Evolutionary conservation across 176 grass and related monocot genomes (phyloP), one percentile per base, ranked within the genome.

Genomic region (Lolium multiflorum): DNA sequence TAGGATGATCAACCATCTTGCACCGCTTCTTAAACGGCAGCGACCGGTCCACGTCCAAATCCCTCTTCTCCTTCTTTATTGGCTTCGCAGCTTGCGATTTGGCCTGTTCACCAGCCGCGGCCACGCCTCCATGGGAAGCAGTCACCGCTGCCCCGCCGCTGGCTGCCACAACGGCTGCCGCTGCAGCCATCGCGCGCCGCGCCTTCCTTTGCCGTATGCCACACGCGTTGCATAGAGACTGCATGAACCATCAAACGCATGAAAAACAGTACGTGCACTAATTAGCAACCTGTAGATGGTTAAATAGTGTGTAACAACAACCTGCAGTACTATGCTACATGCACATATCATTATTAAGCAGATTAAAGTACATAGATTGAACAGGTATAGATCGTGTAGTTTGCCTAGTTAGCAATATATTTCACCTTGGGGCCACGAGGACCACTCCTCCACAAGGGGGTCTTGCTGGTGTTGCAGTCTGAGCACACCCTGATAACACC

Each of bases 201-300:
- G 94, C 97, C 85, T 99, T 99, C 93, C 97, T 91, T 89, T 99
- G 97, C 64, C 97, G 85, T 81, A 99, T 99, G 50, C 97, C 97
- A 5, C 97, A 99, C 41, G 97, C 97, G 75, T 99, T 99, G 79
- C 97, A 99, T 57, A 99, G 97, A 37, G 97, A 99, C 97, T 99
- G 94, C 87, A 92, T 94, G 94, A 87, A 92, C 60, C 81, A 80
- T 72, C 63, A n/a, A 54, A 65, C 37, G 24, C 20, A 54, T 18
- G 59, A 87, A 71, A 41, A 20, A 72, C 5, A 38, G n/a, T n/a
- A n/a, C n/a, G 66, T 49, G 66, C 14, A 59, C 37, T 7, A 65
- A 35, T 66, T 66, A 66, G 26, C 63, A 66, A 16, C 26, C 63
- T 66, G 6, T 66, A 66, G 5, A 2, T 35, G 5, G 13, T 68